phyloP scores from a whole-genome alignment of 2,329 filamentous ascomycete species.

The Lithohypha guttulata region DNA sequence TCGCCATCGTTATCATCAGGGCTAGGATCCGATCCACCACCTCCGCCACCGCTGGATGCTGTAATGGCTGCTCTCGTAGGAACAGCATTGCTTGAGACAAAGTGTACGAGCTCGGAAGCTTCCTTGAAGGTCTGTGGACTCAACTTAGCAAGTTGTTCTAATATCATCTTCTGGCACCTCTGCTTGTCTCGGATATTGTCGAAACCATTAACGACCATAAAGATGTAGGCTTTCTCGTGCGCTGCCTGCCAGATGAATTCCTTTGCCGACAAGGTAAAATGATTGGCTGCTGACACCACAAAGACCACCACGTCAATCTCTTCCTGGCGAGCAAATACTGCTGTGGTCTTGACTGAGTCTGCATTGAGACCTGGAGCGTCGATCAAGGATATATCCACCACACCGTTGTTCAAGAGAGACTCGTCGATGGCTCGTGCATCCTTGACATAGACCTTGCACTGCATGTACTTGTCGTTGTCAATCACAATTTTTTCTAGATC shows the following conservation, averaged over 20 bases:
- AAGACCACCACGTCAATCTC: slow-evolving; percentile 99
- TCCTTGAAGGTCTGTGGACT: slow-evolving; percentile 92
- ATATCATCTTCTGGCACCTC: slow-evolving; percentile 80
- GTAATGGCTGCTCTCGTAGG: slow-evolving; percentile 55
- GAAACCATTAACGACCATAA: slow-evolving; percentile 96
- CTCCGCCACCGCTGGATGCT: slow-evolving; percentile 42
- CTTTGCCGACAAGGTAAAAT: slow-evolving; percentile 94
- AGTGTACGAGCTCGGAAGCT: slow-evolving; percentile 83
- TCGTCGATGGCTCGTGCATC: slow-evolving; percentile 83
- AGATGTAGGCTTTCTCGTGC: slow-evolving; percentile 95
- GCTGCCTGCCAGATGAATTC: slow-evolving; percentile 96
- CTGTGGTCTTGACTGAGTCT: slow-evolving; percentile 93
- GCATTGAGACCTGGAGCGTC: slow-evolving; percentile 93
- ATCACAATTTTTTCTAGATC: slow-evolving; percentile 82
- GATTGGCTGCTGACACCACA: slow-evolving; percentile 92
- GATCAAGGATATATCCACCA: slow-evolving; percentile 94
- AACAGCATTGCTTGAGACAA: slow-evolving; percentile 93
- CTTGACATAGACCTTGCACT: slow-evolving; percentile 94
- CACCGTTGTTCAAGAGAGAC: slow-evolving; percentile 90
- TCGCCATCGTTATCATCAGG: slow-evolving; percentile 34
- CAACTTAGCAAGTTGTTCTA: slow-evolving; percentile 78
- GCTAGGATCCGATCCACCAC: slow-evolving; percentile 36
- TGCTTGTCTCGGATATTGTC: slow-evolving; percentile 88
- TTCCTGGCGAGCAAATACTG: slow-evolving; percentile 91
- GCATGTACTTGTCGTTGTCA: slow-evolving; percentile 77